phyloP scores from a whole-genome alignment of 345 rosid genomes.

The Noccaea bulbosa region DNA sequence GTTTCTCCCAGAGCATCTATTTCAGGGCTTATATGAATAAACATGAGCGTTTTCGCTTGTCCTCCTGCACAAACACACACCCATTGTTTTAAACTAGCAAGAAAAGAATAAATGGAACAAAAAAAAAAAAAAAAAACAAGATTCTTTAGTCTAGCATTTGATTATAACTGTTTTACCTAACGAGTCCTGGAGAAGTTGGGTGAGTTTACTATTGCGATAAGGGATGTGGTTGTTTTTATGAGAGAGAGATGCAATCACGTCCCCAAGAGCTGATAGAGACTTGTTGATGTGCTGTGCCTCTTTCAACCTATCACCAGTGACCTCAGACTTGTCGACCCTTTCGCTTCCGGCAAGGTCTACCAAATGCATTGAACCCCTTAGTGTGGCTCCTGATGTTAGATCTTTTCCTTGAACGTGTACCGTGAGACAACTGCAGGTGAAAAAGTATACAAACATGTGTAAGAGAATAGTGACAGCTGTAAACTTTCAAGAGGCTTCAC shows the following conservation, averaged over 20 bases:
- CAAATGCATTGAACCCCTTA: constrained; percentile 89
- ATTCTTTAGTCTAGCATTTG: constrained; percentile 7
- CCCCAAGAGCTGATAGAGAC: constrained; percentile 93
- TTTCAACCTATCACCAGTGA: constrained; percentile 84
- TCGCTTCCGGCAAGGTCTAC: constrained; percentile 98
- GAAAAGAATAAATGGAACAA: not conserved
- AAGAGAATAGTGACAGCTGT: constrained; percentile 22
- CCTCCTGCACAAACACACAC: constrained; percentile 59
- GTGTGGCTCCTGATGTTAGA: constrained; percentile 66
- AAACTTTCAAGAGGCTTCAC: not conserved
- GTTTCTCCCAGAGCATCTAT: constrained; percentile 80
- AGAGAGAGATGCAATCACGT: constrained; percentile 89
- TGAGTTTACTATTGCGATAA: constrained; percentile 92
- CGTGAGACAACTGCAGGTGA: constrained; percentile 72
- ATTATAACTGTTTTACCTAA: constrained; percentile 57
- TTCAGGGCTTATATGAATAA: constrained; percentile 94
- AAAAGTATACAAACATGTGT: constrained; percentile 34
- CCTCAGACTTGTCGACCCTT: constrained; percentile 94
- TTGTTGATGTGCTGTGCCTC: constrained; percentile 91
- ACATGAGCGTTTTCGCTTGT: constrained; percentile 98
- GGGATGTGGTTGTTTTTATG: constrained; percentile 87
- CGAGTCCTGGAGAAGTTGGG: constrained; percentile 93
- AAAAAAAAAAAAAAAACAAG: not conserved
- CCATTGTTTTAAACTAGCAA: constrained; percentile 7
- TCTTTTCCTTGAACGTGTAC: constrained; percentile 93